Conservation (phyloP, 768 basidiomycete genomes). For the Brasilioporus rufonigricans region DNA sequence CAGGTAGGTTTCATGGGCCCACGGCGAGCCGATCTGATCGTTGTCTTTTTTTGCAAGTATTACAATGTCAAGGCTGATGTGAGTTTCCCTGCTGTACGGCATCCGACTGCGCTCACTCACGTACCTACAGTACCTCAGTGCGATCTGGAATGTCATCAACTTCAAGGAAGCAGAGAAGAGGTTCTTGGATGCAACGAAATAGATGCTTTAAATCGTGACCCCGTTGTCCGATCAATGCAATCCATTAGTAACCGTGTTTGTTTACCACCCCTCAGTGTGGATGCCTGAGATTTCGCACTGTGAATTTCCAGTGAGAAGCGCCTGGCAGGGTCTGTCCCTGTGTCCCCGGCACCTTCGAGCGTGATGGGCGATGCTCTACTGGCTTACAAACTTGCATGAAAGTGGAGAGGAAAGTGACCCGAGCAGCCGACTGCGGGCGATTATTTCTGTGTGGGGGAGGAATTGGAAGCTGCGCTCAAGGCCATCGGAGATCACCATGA, state of each 20-base stretch:
- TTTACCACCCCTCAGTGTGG: neutral
- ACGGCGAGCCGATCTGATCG: neutral
- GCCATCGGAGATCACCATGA: neutral
- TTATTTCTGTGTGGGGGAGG: neutral
- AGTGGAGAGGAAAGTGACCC: no score
- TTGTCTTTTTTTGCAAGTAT: slow-evolving; percentile 50
- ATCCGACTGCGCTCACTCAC: slow-evolving; percentile 3
- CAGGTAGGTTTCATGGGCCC: slow-evolving; percentile 13
- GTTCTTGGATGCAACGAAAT: slow-evolving; percentile 37
- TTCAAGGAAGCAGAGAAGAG: slow-evolving; percentile 86
- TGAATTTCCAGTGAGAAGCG: neutral
- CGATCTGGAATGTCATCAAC: slow-evolving; percentile 96
- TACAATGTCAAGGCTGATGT: slow-evolving; percentile 94
- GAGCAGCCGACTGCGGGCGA: neutral
- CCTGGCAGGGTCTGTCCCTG: neutral
- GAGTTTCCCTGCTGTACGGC: slow-evolving; percentile 33
- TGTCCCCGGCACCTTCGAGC: neutral
- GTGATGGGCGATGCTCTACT: neutral
- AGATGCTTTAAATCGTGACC: slow-evolving; percentile 3
- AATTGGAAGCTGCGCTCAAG: neutral
- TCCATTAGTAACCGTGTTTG: no score
- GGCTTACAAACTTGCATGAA: neutral
- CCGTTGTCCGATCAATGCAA: no score
- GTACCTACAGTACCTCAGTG: slow-evolving; percentile 73
- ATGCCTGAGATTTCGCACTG: neutral